Evolutionary conservation across 352 stramenopile genomes (phyloP).

Genomic region (Globisporangium cederbergense): DNA sequence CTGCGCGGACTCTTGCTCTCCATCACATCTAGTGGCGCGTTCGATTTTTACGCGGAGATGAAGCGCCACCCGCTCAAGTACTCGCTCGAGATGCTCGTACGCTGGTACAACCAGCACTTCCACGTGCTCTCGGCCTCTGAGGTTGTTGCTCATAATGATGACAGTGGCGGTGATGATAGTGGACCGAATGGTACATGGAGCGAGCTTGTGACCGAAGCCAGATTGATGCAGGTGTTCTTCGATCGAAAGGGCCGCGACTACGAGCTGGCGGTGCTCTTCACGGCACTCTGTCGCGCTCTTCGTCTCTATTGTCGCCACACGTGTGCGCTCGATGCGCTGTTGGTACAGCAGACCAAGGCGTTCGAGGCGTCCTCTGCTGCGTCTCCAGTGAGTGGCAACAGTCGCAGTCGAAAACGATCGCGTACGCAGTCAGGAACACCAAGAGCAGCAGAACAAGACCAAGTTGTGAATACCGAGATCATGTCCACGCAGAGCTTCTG

Average conservation of each 20-base stretch:
- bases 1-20: conserved; percentile 61
- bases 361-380: conserved; percentile 28
- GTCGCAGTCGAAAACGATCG: conserved; percentile 7
- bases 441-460: conserved; percentile 9
- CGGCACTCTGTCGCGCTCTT: conserved; percentile 49
- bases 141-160: conserved; percentile 8
- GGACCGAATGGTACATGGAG: neutral
- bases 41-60: conserved; percentile 46
- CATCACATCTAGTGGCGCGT: conserved; percentile 30
- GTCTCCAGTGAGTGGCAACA: neutral
- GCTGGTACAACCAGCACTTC: conserved; percentile 65
- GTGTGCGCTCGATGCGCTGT: conserved; percentile 46
- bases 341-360: conserved; percentile 40
- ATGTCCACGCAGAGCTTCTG: conserved; percentile 29
- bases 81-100: conserved; percentile 58
- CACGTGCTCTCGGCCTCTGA: conserved; percentile 6
- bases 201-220: conserved; percentile 40
- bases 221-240: conserved; percentile 54
- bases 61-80: conserved; percentile 39
- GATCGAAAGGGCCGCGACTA: conserved; percentile 32
- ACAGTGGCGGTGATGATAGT: neutral
- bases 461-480: neutral
- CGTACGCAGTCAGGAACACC: neutral
- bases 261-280: conserved; percentile 66
- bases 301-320: conserved; percentile 50